Conservation (phyloP, 176 grass and related monocot species). For the Raddia distichophylla region DNA sequence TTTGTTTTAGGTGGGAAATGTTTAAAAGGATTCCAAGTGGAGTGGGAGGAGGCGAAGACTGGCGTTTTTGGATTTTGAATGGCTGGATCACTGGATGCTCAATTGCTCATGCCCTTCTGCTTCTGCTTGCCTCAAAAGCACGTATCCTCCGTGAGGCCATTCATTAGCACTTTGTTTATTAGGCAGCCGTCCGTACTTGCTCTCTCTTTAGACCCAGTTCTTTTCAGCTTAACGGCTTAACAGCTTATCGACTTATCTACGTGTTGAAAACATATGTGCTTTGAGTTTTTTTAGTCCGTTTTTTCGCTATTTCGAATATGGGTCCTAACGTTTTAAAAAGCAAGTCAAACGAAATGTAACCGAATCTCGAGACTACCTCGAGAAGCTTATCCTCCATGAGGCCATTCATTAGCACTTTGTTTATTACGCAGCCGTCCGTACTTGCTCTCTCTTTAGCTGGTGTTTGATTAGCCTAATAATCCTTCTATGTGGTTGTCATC, state of each 20-base stretch:
- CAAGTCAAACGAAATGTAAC: no score
- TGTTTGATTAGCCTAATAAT: neutral
- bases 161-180: constrained; percentile 31
- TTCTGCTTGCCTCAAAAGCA: constrained; percentile 55
- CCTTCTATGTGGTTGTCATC: constrained; percentile 29
- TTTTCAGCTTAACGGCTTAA: no score
- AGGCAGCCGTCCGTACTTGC: constrained; percentile 1
- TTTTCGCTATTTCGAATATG: no score
- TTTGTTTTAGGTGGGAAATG: constrained; percentile 45
- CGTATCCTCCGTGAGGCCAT: constrained; percentile 37
- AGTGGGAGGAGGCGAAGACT: constrained; percentile 55
- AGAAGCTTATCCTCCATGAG: constrained; percentile 48
- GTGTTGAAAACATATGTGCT: no score
- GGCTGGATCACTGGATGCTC: constrained; percentile 4
- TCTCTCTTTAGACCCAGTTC: no score
- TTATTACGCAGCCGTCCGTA: constrained; percentile 21
- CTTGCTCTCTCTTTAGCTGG: constrained; percentile 25
- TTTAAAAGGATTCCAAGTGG: constrained; percentile 49
- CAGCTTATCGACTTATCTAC: no score
- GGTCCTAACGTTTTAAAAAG: no score
- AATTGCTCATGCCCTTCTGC: neutral
- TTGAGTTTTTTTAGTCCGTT: no score
- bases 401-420: constrained; percentile 15
- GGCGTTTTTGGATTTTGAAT: constrained; percentile 38
- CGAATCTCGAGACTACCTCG: no score